phyloP scores from a whole-genome alignment of 768 basidiomycete genomes.

The Cubamyces lactineus region DNA sequence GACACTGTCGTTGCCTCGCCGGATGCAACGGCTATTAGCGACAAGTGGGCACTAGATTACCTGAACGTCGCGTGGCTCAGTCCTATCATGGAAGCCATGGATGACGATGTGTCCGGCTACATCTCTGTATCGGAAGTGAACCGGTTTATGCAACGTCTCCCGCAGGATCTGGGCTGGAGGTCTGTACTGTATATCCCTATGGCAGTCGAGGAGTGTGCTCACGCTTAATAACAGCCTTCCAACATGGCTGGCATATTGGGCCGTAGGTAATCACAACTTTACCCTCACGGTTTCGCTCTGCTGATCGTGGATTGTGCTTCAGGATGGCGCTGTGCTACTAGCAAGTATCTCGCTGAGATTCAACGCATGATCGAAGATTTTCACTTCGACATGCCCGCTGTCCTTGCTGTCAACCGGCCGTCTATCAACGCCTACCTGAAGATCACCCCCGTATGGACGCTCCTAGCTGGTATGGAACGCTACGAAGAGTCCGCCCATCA shows the following conservation, averaged over 20 bases:
- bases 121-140: constrained; percentile 39
- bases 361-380: not conserved
- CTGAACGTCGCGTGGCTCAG: constrained; percentile 37
- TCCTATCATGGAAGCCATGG: constrained; percentile 41
- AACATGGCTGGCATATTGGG: constrained; percentile 40
- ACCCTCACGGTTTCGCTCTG: not conserved
- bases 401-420: not conserved
- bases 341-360: constrained; percentile 18
- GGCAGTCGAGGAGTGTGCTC: too few relatives aligned
- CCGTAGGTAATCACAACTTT: constrained; percentile 29
- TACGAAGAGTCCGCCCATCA: not conserved
- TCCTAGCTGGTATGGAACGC: not conserved
- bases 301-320: not conserved
- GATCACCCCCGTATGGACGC: not conserved
- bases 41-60: constrained; percentile 39
- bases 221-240: constrained; percentile 25
- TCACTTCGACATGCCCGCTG: not conserved
- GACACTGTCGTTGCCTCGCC: not conserved
- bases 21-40: constrained; percentile 10
- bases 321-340: constrained; percentile 27
- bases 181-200: constrained; percentile 15
- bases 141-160: constrained; percentile 30
- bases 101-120: constrained; percentile 43
- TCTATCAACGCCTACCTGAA: not conserved
- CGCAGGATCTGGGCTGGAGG: constrained; percentile 37